Evolutionary conservation across 305 asterid genomes (phyloP).

Genomic region (Solanum hybrid): DNA sequence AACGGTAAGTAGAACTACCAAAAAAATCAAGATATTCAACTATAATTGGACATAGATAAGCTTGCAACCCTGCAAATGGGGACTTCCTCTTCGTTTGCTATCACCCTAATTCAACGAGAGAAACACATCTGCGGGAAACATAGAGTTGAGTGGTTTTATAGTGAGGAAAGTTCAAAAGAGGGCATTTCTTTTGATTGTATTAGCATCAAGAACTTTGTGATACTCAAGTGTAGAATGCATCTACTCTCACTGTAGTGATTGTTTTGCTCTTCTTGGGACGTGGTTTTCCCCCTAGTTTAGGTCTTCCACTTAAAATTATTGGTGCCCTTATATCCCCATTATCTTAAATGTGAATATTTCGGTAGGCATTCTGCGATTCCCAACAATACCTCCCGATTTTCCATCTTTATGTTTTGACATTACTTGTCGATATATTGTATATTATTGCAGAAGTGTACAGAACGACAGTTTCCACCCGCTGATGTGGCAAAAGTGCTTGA

Average conservation of each 20-base stretch:
- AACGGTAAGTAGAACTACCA: not conserved
- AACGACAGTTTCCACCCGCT: conserved; percentile 84
- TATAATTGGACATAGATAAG: not conserved
- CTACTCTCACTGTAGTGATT: not conserved
- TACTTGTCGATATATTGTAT: not conserved
- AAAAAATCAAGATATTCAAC: not conserved
- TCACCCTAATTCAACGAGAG: not conserved
- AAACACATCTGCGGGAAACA: not conserved
- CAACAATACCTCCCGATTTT: not conserved
- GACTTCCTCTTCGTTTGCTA: not conserved
- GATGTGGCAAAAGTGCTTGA: conserved; percentile 84
- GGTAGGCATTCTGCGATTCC: not conserved
- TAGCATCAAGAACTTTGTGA: not conserved
- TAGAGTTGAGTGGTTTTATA: not conserved
- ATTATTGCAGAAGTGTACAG: conserved; percentile 76
- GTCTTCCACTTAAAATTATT: not conserved
- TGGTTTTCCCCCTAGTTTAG: not conserved
- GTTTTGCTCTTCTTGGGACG: not conserved
- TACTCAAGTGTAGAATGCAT: not conserved
- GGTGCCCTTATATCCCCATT: not conserved
- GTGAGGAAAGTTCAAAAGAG: not conserved
- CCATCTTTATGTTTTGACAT: not conserved
- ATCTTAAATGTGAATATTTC: not conserved
- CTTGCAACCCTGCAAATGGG: not conserved
- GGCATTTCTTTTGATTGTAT: not conserved